phyloP scores from a whole-genome alignment of 495 filamentous ascomycete species.

The Clohesyomyces aquaticus region DNA sequence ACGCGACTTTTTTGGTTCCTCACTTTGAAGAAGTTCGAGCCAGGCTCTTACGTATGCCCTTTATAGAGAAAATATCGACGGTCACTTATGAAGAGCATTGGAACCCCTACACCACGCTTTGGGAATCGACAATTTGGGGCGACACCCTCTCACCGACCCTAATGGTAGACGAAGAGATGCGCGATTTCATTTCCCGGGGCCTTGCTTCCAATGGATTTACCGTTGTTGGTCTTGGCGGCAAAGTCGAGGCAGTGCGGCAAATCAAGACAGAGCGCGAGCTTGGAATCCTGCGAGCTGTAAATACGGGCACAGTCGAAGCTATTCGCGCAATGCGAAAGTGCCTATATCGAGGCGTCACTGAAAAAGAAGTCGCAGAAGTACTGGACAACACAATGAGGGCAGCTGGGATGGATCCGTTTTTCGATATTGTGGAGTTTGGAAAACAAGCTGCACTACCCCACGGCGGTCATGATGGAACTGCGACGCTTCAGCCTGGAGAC shows the following conservation, averaged over 20 bases:
- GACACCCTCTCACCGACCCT: constrained; percentile 44
- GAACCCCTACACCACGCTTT: constrained; percentile 57
- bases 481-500: constrained; percentile 54
- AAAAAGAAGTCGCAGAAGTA: constrained; percentile 55
- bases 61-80: constrained; percentile 50
- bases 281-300: constrained; percentile 58
- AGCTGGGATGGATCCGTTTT: constrained; percentile 56
- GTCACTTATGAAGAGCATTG: constrained; percentile 62
- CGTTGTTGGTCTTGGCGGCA: constrained; percentile 51
- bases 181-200: constrained; percentile 59
- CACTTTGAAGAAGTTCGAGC: constrained; percentile 60
- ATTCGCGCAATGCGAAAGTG: constrained; percentile 59
- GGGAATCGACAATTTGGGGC: constrained; percentile 29
- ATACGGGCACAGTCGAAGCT: constrained; percentile 61
- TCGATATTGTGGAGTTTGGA: constrained; percentile 62
- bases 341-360: constrained; percentile 55
- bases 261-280: constrained; percentile 55
- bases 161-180: constrained; percentile 63
- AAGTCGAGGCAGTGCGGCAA: constrained; percentile 57
- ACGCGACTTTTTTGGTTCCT: constrained; percentile 56
- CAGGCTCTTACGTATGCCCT: constrained; percentile 57
- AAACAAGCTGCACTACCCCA: constrained; percentile 59
- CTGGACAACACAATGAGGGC: constrained; percentile 55
- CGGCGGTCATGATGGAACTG: constrained; percentile 55
- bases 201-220: constrained; percentile 54